These are phyloP conservation scores for Naganishia antarctica DNA, from an alignment of 768 basidiomycete species.

Conservation along the genomic window DNA sequence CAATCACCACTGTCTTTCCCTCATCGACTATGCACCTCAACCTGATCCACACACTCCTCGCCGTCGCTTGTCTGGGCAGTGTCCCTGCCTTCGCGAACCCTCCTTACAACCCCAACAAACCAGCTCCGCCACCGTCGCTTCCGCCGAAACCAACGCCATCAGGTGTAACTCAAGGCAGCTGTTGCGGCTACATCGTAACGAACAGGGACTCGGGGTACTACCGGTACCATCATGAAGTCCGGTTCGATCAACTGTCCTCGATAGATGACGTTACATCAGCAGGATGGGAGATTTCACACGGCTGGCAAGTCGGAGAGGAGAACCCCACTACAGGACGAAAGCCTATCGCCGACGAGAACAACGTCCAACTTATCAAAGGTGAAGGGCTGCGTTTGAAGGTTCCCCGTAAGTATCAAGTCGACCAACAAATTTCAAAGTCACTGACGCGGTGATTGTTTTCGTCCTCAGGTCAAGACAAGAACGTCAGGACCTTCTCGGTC, in stretches of 20 bases:
- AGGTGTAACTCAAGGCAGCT: not conserved
- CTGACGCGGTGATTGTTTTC: not conserved
- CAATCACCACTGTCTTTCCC: not conserved
- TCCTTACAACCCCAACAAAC: not conserved
- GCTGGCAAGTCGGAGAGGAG: conserved; percentile 1
- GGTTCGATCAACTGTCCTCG: not conserved
- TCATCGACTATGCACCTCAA: not conserved
- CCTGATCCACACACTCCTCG: not conserved
- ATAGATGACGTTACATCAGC: conserved; percentile 4
- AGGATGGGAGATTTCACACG: not conserved
- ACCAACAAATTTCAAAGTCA: too few species aligned
- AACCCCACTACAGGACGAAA: not conserved
- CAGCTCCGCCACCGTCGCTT: not conserved
- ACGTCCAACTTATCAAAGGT: conserved; percentile 2
- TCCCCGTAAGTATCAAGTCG: not conserved
- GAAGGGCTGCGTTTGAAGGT: conserved; percentile 1
- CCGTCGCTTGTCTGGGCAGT: not conserved
- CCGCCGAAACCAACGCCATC: not conserved
- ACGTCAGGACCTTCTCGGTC: conserved; percentile 17
- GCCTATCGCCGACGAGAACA: not conserved
- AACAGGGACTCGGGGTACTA: not conserved
- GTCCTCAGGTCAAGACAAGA: not conserved
- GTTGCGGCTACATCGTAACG: conserved; percentile 4
- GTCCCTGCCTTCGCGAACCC: not conserved
- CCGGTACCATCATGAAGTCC: not conserved